A percentile compares a stretch with the other conserved stretches of the same genome.
Conservation (phyloP, 2,329 filamentous ascomycete genomes). For the Cladorrhinum sp. region DNA sequence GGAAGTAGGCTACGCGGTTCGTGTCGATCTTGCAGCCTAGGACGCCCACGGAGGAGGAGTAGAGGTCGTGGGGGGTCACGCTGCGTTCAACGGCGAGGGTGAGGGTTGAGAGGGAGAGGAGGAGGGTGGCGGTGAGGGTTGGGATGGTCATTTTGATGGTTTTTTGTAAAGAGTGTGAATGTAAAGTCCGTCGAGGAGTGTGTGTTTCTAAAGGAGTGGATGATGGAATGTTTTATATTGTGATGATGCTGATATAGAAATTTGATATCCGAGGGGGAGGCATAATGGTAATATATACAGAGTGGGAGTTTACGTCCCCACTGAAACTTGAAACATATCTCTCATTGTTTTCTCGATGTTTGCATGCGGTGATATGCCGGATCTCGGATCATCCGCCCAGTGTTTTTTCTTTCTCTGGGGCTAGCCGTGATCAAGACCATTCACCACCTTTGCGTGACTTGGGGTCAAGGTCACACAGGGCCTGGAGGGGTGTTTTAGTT, state of each 20-base stretch:
- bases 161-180: not conserved
- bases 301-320: not conserved
- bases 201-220: not conserved
- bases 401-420: too few relatives aligned
- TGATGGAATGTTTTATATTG: not conserved
- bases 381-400: not conserved
- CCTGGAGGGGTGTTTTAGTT: not conserved
- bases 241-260: not conserved
- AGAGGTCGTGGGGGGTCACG: conserved; percentile 53
- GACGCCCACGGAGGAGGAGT: conserved; percentile 54
- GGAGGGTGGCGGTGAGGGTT: not conserved
- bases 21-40: conserved; percentile 58
- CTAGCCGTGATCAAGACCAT: too few relatives aligned
- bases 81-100: conserved; percentile 4
- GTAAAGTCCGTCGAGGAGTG: too few relatives aligned
- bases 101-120: not conserved
- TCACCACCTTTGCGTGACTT: too few relatives aligned
- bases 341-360: not conserved
- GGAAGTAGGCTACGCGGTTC: conserved; percentile 60
- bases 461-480: not conserved
- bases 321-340: not conserved
- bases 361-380: not conserved
- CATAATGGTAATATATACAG: not conserved
- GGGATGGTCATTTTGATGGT: not conserved
- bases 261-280: not conserved